phyloP scores from a whole-genome alignment of 164 flowering plant genomes.

The Dillenia turbinata region DNA sequence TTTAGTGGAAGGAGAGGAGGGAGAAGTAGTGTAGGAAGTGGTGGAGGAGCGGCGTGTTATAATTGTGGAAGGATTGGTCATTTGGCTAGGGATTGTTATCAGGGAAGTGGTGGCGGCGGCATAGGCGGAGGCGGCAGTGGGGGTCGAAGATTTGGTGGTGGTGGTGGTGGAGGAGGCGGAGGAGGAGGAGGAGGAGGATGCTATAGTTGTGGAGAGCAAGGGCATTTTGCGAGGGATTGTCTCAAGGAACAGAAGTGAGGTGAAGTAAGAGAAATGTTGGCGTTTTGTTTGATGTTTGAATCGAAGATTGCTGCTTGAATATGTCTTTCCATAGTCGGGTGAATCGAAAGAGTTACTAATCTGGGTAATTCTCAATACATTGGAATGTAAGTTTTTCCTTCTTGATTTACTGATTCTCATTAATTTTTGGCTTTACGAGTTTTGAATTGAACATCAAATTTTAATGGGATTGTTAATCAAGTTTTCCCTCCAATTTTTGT shows the following conservation, averaged over 20 bases:
- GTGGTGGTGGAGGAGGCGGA: conserved; percentile 14
- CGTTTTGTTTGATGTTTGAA: too few species aligned
- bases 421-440: too few species aligned
- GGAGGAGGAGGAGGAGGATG: conserved; percentile 20
- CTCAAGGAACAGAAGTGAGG: conserved; percentile 17
- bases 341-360: too few species aligned
- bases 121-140: conserved; percentile 14
- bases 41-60: conserved; percentile 13
- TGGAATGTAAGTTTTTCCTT: too few species aligned
- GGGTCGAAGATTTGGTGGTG: conserved; percentile 11
- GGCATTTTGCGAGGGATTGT: conserved; percentile 58
- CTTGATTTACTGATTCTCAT: too few species aligned
- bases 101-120: conserved; percentile 18
- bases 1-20: neutral
- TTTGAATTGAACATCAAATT: too few species aligned
- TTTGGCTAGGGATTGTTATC: conserved; percentile 42
- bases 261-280: too few species aligned
- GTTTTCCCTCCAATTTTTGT: too few species aligned
- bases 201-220: conserved; percentile 43
- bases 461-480: too few species aligned
- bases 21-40: conserved; percentile 1
- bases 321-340: too few species aligned
- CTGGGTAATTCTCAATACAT: too few species aligned
- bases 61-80: conserved; percentile 20
- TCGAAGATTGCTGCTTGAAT: too few species aligned